Conservation (phyloP, 208 protist genomes). For the Trypanosoma rangeli region DNA sequence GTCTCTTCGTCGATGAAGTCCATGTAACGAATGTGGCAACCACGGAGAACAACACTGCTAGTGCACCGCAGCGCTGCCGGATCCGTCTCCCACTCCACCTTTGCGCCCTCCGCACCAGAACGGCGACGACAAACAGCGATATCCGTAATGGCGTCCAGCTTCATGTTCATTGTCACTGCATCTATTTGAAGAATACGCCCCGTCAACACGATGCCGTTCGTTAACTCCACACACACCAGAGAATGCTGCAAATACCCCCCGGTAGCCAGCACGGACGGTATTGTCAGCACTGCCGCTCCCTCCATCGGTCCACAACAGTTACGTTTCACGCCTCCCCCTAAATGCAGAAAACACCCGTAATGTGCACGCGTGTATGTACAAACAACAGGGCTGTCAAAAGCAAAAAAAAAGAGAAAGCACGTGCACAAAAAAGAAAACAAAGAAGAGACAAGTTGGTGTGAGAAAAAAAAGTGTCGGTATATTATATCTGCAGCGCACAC, state of each 20-base stretch:
- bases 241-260: constrained; percentile 48
- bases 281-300: constrained; percentile 22
- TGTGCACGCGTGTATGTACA: background rate
- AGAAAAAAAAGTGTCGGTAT: background rate
- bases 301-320: constrained; percentile 12
- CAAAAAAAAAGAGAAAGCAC: background rate
- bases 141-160: constrained; percentile 64
- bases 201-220: constrained; percentile 62
- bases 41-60: constrained; percentile 64
- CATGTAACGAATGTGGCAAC: constrained; percentile 57
- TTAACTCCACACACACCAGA: constrained; percentile 68
- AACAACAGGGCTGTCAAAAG: constrained; percentile 8
- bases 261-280: constrained; percentile 49
- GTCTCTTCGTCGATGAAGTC: constrained; percentile 65
- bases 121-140: constrained; percentile 45
- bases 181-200: constrained; percentile 73
- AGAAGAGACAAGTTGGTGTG: background rate
- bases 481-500: too few species aligned
- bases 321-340: background rate
- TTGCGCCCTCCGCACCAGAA: background rate
- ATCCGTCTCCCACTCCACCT: constrained; percentile 32
- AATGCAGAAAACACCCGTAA: background rate
- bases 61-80: constrained; percentile 59
- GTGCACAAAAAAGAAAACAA: background rate
- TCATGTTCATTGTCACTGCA: constrained; percentile 73